A percentile compares a stretch with the other conserved stretches of the same genome.
These are phyloP conservation scores for Gentiana macrophylla DNA, from an alignment of 257 asterid species.

Conservation along the genomic window DNA sequence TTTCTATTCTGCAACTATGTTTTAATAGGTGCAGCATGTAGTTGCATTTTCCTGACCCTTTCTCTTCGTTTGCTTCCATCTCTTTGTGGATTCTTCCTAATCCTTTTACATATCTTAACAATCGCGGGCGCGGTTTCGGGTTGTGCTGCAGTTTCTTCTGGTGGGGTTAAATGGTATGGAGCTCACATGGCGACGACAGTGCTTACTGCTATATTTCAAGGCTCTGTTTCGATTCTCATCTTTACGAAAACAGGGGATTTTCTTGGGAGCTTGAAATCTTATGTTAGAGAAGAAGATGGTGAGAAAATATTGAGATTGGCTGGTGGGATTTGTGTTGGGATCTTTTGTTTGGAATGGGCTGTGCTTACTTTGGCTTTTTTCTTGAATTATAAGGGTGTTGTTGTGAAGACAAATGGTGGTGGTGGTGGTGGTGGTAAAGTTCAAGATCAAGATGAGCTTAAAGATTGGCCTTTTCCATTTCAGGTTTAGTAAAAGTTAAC, in stretches of 20 bases:
- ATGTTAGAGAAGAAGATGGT: slow-evolving; percentile 83
- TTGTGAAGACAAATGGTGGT: slow-evolving; percentile 33
- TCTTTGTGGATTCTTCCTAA: slow-evolving; percentile 30
- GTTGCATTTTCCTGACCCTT: slow-evolving; percentile 39
- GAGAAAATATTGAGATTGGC: slow-evolving; percentile 58
- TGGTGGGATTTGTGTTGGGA: slow-evolving; percentile 57
- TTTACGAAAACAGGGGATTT: slow-evolving; percentile 69
- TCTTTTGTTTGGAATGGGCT: slow-evolving; percentile 84
- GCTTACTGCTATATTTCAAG: slow-evolving; percentile 84
- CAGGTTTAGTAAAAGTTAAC: no score
- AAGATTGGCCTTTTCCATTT: slow-evolving; percentile 85
- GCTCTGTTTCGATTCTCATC: slow-evolving; percentile 74
- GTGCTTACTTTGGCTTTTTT: slow-evolving; percentile 75
- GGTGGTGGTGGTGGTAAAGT: slow-evolving; percentile 36
- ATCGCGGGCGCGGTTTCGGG: slow-evolving; percentile 35
- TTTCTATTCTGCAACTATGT: slow-evolving; percentile 29
- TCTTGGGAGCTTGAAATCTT: slow-evolving; percentile 57
- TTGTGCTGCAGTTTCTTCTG: slow-evolving; percentile 49
- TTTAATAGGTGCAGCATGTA: slow-evolving; percentile 34
- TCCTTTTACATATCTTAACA: slow-evolving; percentile 35
- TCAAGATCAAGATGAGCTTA: slow-evolving; percentile 64
- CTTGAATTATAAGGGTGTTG: slow-evolving; percentile 62
- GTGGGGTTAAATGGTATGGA: slow-evolving; percentile 65
- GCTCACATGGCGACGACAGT: slow-evolving; percentile 87
- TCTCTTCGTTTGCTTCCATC: slow-evolving; percentile 39